Percentiles rank a stretch among this genome's conserved stretches.
Conservation (phyloP, 306 rosid species). For the Crataegus laevigata region DNA sequence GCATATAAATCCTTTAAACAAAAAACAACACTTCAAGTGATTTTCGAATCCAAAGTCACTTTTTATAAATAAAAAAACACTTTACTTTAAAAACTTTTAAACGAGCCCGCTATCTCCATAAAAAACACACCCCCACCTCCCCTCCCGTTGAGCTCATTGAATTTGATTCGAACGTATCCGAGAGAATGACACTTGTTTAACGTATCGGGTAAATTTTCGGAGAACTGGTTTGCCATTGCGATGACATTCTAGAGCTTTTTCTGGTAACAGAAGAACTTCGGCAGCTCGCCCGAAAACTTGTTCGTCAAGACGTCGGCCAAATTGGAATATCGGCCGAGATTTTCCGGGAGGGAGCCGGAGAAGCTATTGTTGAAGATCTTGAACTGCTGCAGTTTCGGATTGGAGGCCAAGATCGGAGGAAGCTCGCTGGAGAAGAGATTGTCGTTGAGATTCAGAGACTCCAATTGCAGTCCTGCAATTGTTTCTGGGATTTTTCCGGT, state of each 20-base stretch:
- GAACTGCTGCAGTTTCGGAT: slow-evolving; percentile 31
- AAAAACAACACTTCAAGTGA: too few species aligned
- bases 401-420: slow-evolving; percentile 43
- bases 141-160: slow-evolving; percentile 59
- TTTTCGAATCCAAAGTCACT: too few species aligned
- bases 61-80: too few species aligned
- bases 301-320: slow-evolving; percentile 66
- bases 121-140: too few species aligned
- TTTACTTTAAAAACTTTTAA: not conserved
- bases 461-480: slow-evolving; percentile 35
- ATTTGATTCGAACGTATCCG: slow-evolving; percentile 44
- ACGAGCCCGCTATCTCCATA: not conserved
- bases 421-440: slow-evolving; percentile 57
- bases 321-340: slow-evolving; percentile 48
- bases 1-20: too few species aligned
- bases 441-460: slow-evolving; percentile 44
- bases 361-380: slow-evolving; percentile 73
- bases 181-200: slow-evolving; percentile 45
- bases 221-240: slow-evolving; percentile 41
- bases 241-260: slow-evolving; percentile 40
- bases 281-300: slow-evolving; percentile 48
- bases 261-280: slow-evolving; percentile 42
- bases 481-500: slow-evolving; percentile 44
- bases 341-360: slow-evolving; percentile 41
- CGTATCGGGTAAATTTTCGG: slow-evolving; percentile 43